Conservation (phyloP, 768 basidiomycete species). For the Russula emetica region DNA sequence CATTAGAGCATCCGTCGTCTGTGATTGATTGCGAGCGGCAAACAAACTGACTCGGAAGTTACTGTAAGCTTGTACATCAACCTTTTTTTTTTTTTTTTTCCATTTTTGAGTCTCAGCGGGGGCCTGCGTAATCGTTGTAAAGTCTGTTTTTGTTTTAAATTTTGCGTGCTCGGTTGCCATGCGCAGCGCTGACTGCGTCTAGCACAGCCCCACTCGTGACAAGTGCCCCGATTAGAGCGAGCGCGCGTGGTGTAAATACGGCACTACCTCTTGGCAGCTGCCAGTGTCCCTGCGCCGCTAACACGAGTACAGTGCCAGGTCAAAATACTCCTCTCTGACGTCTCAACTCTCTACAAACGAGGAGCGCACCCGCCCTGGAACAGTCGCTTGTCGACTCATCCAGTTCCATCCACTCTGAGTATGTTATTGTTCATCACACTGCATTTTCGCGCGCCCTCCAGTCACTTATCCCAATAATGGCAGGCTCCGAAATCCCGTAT, state of each 20-base stretch:
- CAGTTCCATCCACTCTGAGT: neutral
- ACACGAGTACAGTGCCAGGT: constrained; percentile 3
- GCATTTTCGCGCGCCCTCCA: neutral
- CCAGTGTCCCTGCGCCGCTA: neutral
- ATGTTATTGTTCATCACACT: no score
- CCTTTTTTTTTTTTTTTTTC: neutral
- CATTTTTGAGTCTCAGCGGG: neutral
- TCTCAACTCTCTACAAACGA: neutral
- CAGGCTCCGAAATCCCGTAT: neutral
- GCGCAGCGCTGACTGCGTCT: no score
- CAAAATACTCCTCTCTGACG: neutral
- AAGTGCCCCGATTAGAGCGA: no score
- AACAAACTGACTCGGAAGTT: no score
- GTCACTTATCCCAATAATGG: neutral
- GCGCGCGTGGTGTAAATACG: neutral
- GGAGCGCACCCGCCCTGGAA: neutral
- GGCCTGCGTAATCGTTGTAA: neutral
- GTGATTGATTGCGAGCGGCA: no score
- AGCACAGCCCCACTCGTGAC: constrained; percentile 12
- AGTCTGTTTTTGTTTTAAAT: neutral
- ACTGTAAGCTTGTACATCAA: no score
- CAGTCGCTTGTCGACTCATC: neutral
- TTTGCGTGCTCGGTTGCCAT: neutral
- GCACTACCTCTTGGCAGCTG: neutral
- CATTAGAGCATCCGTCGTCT: neutral